phyloP scores from a whole-genome alignment of 2,329 filamentous ascomycete species.

The Aspergillus hiratsukae region DNA sequence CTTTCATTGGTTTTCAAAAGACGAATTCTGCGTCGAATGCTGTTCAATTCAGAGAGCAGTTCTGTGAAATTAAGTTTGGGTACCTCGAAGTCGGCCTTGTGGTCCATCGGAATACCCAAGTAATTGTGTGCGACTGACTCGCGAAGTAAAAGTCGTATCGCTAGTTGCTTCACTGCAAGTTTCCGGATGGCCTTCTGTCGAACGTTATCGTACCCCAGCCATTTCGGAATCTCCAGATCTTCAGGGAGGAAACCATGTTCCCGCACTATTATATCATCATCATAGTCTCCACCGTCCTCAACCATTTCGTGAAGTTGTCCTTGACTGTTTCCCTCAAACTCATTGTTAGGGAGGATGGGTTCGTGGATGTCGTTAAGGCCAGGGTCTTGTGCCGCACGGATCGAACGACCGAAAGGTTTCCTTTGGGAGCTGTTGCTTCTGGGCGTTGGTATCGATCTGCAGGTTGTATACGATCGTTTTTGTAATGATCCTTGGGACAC shows the following conservation, averaged over 20 bases:
- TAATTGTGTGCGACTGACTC: slow-evolving; percentile 38
- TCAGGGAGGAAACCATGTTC: slow-evolving; percentile 16
- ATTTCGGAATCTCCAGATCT: slow-evolving; percentile 21
- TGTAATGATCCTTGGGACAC: slow-evolving; percentile 18
- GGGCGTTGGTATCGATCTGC: slow-evolving; percentile 9
- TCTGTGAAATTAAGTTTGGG: slow-evolving; percentile 28
- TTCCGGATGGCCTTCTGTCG: slow-evolving; percentile 37
- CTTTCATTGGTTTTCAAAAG: slow-evolving; percentile 23
- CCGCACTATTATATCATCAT: slow-evolving; percentile 4
- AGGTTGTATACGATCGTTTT: slow-evolving; percentile 22
- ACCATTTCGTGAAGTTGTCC: slow-evolving; percentile 1
- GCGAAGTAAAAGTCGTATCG: slow-evolving; percentile 36
- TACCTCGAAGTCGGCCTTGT: slow-evolving; percentile 23
- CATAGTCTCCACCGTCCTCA: slow-evolving; percentile 1
- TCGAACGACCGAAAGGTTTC: not conserved
- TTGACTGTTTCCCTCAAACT: not conserved
- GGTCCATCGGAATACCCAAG: slow-evolving; percentile 28
- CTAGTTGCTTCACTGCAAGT: slow-evolving; percentile 37
- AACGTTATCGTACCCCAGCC: slow-evolving; percentile 26
- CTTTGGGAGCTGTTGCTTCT: not conserved
- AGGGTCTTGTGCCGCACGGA: not conserved
- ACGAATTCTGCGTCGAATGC: slow-evolving; percentile 28
- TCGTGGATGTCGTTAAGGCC: not conserved
- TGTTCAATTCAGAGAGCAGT: slow-evolving; percentile 32
- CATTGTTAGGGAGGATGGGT: not conserved